Base-by-base conservation (phyloP, 1,284 basidiomycete species). In the Gastroboletus turbinatus region DNA sequence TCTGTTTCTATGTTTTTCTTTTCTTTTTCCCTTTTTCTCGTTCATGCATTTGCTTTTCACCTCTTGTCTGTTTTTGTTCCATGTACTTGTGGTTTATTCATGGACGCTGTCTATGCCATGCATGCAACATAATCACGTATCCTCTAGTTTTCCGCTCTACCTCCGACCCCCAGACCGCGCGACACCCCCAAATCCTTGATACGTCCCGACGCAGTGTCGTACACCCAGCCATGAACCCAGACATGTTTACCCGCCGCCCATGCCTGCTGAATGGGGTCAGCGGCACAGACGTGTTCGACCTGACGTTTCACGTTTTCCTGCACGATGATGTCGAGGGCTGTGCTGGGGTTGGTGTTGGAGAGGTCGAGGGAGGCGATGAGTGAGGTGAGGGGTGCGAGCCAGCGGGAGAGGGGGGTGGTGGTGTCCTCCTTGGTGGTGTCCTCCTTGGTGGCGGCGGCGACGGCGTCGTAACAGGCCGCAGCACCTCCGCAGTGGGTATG, bases 151-250 rank as follows among this genome's bases (percentile, higher is more conserved):
- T 38, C n/a, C 6, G 16, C 33, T 17, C 3, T 27, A 8, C 40
- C 5, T n/a, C 17, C 11, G 11, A 5, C 2, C 4, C 23, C 48
- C 5, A 46, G 58, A 0, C 64, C 67, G 6, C 69, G 73, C 10
- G 79, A 76, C 49, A 91, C 70, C 21, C 78, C 79, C 55, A 96
- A 75, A 66, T 96, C 92, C 63, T 77, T 77, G 71, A 96, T 73
- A 52, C 75, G 76, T 10, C 93, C 94, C 11, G 78, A 82, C 50
- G 77, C 81, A 55, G 95, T 71, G 53, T 92, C 85, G 70, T 92
- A 95, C 39, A 95, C 82, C 88, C 89, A 93, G 3, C 93, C 93
- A 66, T 96, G 92, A 10, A 95, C 83, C 71, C 76, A 82, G 39
- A 94, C 76, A n/a, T 80, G 74, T 71, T 82, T 86, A 32, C 82